These are phyloP conservation scores for Nicotiana paniculata DNA, from an alignment of 257 asterid species.

Conservation along the genomic window DNA sequence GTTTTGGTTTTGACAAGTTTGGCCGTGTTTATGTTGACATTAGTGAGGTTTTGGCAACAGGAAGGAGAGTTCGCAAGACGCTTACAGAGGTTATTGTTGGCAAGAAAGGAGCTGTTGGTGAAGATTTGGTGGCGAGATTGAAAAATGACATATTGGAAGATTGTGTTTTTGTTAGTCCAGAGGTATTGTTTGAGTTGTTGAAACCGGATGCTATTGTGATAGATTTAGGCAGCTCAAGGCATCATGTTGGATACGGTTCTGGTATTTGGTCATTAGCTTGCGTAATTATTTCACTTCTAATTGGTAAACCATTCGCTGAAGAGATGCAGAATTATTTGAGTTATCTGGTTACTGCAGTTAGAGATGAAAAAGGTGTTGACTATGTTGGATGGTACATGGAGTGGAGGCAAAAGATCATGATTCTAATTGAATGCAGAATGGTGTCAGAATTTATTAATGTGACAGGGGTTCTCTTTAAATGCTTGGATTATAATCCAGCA, in stretches of 20 bases:
- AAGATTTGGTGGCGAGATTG: not conserved
- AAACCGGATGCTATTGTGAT: constrained; percentile 29
- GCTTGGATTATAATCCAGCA: constrained; percentile 54
- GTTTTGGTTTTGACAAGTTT: constrained; percentile 48
- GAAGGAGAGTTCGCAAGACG: constrained; percentile 34
- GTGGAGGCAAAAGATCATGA: constrained; percentile 45
- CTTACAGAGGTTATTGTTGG: not conserved
- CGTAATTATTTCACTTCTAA: constrained; percentile 46
- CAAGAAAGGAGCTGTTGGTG: not conserved
- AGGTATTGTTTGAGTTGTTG: constrained; percentile 34
- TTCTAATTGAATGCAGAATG: constrained; percentile 38
- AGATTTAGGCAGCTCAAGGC: constrained; percentile 21
- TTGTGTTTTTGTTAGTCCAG: constrained; percentile 62
- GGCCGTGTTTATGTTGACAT: constrained; percentile 52
- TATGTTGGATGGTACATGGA: constrained; percentile 31
- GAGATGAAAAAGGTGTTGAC: constrained; percentile 27
- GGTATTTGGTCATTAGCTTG: constrained; percentile 87
- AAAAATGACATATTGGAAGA: constrained; percentile 23
- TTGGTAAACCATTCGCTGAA: constrained; percentile 45
- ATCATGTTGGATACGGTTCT: constrained; percentile 48
- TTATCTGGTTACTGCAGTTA: constrained; percentile 19
- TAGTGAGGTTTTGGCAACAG: constrained; percentile 37
- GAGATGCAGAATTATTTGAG: constrained; percentile 35
- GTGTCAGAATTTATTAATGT: constrained; percentile 29
- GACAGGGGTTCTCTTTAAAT: constrained; percentile 37